Evolutionary conservation across 2,329 filamentous ascomycete species (phyloP), one percentile per base, ranked within the genome.

Genomic region (Leptographium galeiforme): DNA sequence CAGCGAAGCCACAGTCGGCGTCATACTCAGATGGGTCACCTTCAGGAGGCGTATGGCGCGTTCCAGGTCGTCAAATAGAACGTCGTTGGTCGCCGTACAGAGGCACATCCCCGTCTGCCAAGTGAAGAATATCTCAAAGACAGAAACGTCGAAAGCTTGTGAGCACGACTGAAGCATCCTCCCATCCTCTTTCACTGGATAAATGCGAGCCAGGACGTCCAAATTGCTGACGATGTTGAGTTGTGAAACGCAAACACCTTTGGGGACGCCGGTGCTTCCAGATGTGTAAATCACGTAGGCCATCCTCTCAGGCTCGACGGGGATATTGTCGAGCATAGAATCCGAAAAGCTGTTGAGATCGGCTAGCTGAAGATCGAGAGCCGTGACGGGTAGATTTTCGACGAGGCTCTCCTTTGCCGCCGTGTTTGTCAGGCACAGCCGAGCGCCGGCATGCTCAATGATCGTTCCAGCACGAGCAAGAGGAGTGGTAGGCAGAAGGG

Each of bases 71-170:
- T 73, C 74, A 61, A 91, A 88, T 0, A 94, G 68, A 2, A 79
- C 76, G 60, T 93, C 85, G 59, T 90, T 89, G 0, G 73, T 77
- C 0, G 82, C 84, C 2, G 85, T 79, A 62, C 87, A 95, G 13
- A 95, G 72, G 56, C 84, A 85, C 72, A 91, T 87, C 5, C 88
- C 88, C 38, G 76, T 75, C 48, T 78, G 77, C 85, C 89, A 94
- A 0, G 88, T 74, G 61, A 88, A 94, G 64, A 95, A 91, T 14
- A 94, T 90, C 62, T 95, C 89, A 63, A 94, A 94, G 0, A 94
- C 85, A 0, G 88, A 94, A 2, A 94, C 82, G 62, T 94, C 87
- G 62, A 94, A 95, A 0, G 84, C 85, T 62, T 89, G 86, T 0
- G 87, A 91, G 62, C 86, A 94, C 2, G 86, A 81, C 66, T 95